phyloP scores from a whole-genome alignment of 2,329 filamentous ascomycete species.

The Pseudogymnoascus sp. region DNA sequence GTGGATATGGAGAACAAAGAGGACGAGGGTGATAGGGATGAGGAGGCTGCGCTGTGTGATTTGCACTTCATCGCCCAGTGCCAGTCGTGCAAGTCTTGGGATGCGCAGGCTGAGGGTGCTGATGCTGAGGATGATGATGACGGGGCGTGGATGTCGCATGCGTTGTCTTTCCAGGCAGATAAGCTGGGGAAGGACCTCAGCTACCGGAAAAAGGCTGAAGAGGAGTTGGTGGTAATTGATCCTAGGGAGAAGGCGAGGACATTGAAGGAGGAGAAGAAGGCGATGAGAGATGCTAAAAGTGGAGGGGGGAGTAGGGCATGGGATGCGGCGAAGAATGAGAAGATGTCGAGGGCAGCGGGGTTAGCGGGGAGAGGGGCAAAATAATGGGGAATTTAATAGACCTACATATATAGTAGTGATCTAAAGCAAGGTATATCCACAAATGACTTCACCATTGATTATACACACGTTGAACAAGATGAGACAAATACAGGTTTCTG shows the following conservation, averaged over 20 bases:
- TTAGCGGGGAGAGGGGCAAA: constrained; percentile 51
- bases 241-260: constrained; percentile 74
- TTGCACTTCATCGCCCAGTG: constrained; percentile 94
- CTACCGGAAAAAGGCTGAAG: constrained; percentile 85
- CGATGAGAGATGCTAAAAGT: constrained; percentile 45
- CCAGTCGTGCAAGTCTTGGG: constrained; percentile 84
- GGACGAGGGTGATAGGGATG: constrained; percentile 41
- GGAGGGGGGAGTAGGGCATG: constrained; percentile 46
- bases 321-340: constrained; percentile 52
- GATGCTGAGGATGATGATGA: constrained; percentile 52
- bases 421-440: not conserved
- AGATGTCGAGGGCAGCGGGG: constrained; percentile 46
- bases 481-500: not conserved
- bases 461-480: not conserved
- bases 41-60: constrained; percentile 75
- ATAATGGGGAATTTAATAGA: constrained; percentile 26
- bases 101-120: constrained; percentile 43
- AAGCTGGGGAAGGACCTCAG: constrained; percentile 82
- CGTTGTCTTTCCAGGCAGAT: constrained; percentile 80
- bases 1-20: constrained; percentile 23
- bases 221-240: constrained; percentile 89
- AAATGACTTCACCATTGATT: not conserved
- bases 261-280: constrained; percentile 57
- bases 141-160: constrained; percentile 78
- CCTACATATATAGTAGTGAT: not conserved